Conservation (phyloP, 768 basidiomycete species). For the Lyophyllum atratum region DNA sequence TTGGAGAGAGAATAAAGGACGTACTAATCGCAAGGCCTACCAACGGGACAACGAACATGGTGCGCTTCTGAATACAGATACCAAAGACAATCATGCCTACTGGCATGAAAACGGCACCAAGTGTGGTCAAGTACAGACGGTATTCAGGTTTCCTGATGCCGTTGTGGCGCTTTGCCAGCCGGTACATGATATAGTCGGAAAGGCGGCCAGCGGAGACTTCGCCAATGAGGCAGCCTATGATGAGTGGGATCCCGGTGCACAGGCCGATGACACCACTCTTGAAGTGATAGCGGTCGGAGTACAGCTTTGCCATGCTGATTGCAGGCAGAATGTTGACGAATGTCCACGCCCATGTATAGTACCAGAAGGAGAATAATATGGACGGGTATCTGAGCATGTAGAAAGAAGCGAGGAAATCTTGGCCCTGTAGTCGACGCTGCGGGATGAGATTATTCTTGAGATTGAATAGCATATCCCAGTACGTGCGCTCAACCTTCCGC, state of each 20-base stretch:
- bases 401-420: neutral
- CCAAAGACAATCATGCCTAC: neutral
- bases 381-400: neutral
- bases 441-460: neutral
- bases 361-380: neutral
- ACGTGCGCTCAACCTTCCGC: neutral
- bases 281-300: neutral
- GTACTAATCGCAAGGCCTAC: neutral
- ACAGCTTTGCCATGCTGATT: neutral
- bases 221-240: neutral
- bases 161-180: neutral
- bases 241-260: neutral
- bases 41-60: neutral
- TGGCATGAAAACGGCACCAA: neutral
- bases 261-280: neutral
- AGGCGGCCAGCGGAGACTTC: neutral
- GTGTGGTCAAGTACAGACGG: neutral
- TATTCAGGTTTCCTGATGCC: neutral
- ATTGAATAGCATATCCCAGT: neutral
- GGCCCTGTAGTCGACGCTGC: neutral
- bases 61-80: neutral
- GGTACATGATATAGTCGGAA: neutral
- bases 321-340: neutral
- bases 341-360: neutral
- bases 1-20: neutral